Evolutionary conservation across 1,284 basidiomycete genomes (phyloP), one percentile per base, ranked within the genome.

Genomic region (Sparassis latifolia): DNA sequence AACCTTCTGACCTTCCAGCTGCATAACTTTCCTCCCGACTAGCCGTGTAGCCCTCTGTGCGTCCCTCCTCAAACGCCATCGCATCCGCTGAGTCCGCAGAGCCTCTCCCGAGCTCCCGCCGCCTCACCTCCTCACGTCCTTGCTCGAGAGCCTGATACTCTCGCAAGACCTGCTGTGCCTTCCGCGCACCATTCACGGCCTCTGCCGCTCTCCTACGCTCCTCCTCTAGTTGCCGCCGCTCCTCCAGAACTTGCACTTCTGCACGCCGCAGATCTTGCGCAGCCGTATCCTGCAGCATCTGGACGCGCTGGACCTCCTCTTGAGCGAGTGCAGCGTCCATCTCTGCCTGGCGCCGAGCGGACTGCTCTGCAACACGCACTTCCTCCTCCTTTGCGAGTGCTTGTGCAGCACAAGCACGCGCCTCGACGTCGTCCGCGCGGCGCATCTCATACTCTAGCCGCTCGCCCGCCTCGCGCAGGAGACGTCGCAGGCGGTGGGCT

Each of bases 391-490:
- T 74, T 47, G 72, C 71, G 44, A 71, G 71, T 12, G 67, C 60
- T 63, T 84, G 81, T 38, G 81, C 77, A 38, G 69, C 69, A 49
- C 76, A 74, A 42, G 79, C 80, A 31, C 80, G 74, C 41, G 68
- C 60, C 47, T 74, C 74, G 0, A 77, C 76, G 38, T 75, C 69
- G 48, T 77, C 76, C 30, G 76, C 78, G 44, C 77, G 69, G 40
- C 74, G 73, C 50, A 73, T 76, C 66, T 84, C 82, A 51, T 72
- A 67, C 58, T 84, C 79, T 31, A 86, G 69, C 42, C 75, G 72
- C 47, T 82, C 79, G 37, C 72, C 74, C 4, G 80, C 75, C 44
- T 67, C 68, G 49, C 74, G 72, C 31, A 86, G 70, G 33, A 81
- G 61, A 35, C 72, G 69, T 61, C 80, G 83, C 53, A 85, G 71